Evolutionary conservation across 169 alveolate genomes (phyloP), one percentile per base, ranked within the genome.

Genomic region (Plasmodium sp.): DNA sequence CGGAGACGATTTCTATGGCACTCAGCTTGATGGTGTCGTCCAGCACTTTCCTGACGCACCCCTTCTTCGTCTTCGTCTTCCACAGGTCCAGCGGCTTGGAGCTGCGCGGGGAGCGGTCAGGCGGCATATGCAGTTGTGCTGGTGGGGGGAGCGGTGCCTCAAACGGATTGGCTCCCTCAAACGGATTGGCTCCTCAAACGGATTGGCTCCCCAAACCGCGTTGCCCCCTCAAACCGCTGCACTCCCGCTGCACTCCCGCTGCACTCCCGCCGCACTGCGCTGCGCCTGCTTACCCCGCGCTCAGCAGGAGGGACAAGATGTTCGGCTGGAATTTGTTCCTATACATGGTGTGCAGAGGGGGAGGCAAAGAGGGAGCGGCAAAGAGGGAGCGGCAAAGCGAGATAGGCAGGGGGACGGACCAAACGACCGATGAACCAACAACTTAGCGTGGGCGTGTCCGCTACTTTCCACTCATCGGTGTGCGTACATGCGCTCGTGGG

Each of bases 1-100:
- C 94, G 2, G 94, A 90, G 12, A 81, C 6, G 12, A 90, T 79
- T 48, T 90, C 94, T 18, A 90, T 90, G 6, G 94, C 83, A 90
- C 94, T 90, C 48, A 90, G 54, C 83, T 90, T 90, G 43, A 90
- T 90, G 51, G 94, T 1, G 31, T 90, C 94, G 51, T 90, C 94
- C 41, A 90, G 22, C 0, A 90, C 91, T 45, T 90, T 90, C 22
- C 94, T 34, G 6, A 90, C 91, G 10, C 94, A 90, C 5, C 94
- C 94, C 51, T 81, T 90, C 45, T 90, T 90, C 18, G 91, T 81
- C 56, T 45, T 79, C n/a, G 83, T 81, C 74, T 81, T 90, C 94
- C 94, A 90, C 18, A 81, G 72, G 39, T 90, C 94, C 51, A 90
- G 75, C 4, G 94, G 94, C 75, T 90, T 90, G 14, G 94, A 90